phyloP scores from a whole-genome alignment of 2,329 filamentous ascomycete species.

The Didymella pinodella region DNA sequence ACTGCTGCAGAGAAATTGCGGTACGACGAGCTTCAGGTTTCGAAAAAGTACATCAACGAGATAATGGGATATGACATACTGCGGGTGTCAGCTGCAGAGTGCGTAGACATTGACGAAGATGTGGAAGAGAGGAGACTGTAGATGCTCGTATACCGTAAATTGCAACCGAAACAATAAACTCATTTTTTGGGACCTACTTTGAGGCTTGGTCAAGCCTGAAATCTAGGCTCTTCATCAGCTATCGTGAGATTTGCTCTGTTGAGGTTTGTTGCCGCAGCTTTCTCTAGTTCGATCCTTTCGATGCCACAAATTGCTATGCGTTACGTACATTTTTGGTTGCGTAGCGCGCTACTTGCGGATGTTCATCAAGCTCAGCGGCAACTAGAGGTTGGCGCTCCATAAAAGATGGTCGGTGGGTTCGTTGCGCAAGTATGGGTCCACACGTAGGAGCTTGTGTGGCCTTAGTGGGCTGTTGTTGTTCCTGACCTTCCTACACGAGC shows the following conservation, averaged over 20 bases:
- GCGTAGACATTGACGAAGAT: constrained; percentile 28
- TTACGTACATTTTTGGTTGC: constrained; percentile 33
- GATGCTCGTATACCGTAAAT: background rate
- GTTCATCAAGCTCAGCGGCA: constrained; percentile 25
- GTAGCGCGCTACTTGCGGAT: constrained; percentile 27
- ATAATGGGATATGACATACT: constrained; percentile 50
- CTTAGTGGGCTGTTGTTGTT: constrained; percentile 11
- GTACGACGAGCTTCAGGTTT: constrained; percentile 38
- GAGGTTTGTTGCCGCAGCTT: constrained; percentile 19
- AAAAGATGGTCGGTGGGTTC: constrained; percentile 10
- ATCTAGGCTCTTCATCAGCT: constrained; percentile 23
- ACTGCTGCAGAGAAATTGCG: constrained; percentile 40
- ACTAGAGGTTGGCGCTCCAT: constrained; percentile 20
- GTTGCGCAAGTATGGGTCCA: constrained; percentile 6
- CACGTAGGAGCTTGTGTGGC: constrained; percentile 4
- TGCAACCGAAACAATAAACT: background rate
- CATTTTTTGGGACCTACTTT: background rate
- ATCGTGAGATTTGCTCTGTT: constrained; percentile 29
- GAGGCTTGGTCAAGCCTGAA: constrained; percentile 13
- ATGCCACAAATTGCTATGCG: constrained; percentile 24
- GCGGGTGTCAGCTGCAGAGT: constrained; percentile 31
- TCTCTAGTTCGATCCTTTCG: constrained; percentile 26
- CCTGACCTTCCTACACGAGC: constrained; percentile 26
- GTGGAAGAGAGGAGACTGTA: constrained; percentile 16
- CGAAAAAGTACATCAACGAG: constrained; percentile 47